phyloP scores from a whole-genome alignment of 768 basidiomycete species.

The Boletellus sp. region DNA sequence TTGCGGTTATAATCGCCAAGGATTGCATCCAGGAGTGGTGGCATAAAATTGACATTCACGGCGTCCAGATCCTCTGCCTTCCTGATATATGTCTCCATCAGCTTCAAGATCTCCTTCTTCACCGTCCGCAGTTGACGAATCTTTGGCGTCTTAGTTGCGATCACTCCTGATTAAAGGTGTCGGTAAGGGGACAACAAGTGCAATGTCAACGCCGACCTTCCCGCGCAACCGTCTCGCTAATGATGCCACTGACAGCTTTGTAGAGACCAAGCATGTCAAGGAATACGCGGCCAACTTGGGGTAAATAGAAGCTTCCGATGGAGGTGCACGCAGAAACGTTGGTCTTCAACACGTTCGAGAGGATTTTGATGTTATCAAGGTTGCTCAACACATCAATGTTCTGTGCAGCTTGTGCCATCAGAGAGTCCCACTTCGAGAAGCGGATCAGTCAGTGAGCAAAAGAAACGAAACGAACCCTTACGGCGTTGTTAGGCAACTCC shows the following conservation, averaged over 20 bases:
- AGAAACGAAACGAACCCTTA: slow-evolving; percentile 37
- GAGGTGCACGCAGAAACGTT: slow-evolving; percentile 97
- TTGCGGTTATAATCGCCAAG: slow-evolving; percentile 97
- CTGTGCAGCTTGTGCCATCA: slow-evolving; percentile 93
- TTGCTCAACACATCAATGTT: slow-evolving; percentile 90
- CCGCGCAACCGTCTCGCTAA: slow-evolving; percentile 86
- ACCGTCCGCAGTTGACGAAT: slow-evolving; percentile 91
- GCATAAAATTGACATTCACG: slow-evolving; percentile 89
- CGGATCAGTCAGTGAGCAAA: neutral
- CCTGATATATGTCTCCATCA: slow-evolving; percentile 97
- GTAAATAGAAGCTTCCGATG: slow-evolving; percentile 94
- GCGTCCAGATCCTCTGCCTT: slow-evolving; percentile 96
- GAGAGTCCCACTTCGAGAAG: slow-evolving; percentile 79
- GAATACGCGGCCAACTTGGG: slow-evolving; percentile 95
- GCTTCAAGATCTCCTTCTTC: slow-evolving; percentile 95
- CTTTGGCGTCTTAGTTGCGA: slow-evolving; percentile 97
- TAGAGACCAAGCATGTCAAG: slow-evolving; percentile 98
- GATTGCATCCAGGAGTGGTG: slow-evolving; percentile 92
- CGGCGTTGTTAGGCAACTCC: slow-evolving; percentile 96
- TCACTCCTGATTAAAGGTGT: slow-evolving; percentile 51
- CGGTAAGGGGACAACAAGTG: slow-evolving; percentile 1
- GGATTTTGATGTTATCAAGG: slow-evolving; percentile 92
- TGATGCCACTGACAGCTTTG: slow-evolving; percentile 94
- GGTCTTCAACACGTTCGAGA: slow-evolving; percentile 96
- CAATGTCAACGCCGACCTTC: slow-evolving; percentile 51